These are phyloP conservation scores for Trichophyton benhamiae DNA, from an alignment of 2,329 filamentous ascomycete genomes.

Conservation along the genomic window DNA sequence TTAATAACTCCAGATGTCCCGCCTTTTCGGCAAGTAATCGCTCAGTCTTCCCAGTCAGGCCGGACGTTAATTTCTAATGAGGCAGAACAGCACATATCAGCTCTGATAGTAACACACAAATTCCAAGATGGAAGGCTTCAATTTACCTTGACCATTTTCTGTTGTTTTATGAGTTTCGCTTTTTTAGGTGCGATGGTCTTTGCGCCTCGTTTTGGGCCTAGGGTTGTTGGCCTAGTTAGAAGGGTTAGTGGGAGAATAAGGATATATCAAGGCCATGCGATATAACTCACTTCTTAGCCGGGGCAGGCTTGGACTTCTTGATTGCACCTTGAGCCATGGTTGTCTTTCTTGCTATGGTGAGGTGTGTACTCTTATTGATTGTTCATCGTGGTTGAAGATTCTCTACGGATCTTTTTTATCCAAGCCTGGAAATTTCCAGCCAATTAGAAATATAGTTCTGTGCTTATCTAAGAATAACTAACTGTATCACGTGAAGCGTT, in stretches of 20 bases:
- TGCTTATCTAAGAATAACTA: background rate
- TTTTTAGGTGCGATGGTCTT: constrained; percentile 58
- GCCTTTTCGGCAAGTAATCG: constrained; percentile 52
- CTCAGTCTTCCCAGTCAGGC: constrained; percentile 55
- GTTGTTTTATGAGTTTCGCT: constrained; percentile 44
- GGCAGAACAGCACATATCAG: constrained; percentile 15
- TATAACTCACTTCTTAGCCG: constrained; percentile 28
- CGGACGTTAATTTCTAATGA: constrained; percentile 46
- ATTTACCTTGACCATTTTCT: constrained; percentile 50
- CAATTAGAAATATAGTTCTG: background rate
- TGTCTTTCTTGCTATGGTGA: background rate
- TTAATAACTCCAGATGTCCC: constrained; percentile 57
- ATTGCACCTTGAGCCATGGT: constrained; percentile 39
- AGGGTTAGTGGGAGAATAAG: constrained; percentile 2
- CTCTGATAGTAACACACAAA: constrained; percentile 4
- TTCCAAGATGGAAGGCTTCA: background rate
- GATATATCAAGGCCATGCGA: background rate
- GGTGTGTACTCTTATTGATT: background rate
- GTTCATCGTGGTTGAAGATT: background rate
- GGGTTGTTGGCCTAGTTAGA: constrained; percentile 14
- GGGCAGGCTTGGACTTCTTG: constrained; percentile 34
- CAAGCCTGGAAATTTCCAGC: background rate
- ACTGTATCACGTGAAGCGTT: background rate
- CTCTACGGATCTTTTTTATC: background rate
- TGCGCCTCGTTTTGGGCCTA: constrained; percentile 46